These are phyloP conservation scores for Colletotrichum gigasporum DNA, from an alignment of 2,329 filamentous ascomycete genomes.

Conservation along the genomic window DNA sequence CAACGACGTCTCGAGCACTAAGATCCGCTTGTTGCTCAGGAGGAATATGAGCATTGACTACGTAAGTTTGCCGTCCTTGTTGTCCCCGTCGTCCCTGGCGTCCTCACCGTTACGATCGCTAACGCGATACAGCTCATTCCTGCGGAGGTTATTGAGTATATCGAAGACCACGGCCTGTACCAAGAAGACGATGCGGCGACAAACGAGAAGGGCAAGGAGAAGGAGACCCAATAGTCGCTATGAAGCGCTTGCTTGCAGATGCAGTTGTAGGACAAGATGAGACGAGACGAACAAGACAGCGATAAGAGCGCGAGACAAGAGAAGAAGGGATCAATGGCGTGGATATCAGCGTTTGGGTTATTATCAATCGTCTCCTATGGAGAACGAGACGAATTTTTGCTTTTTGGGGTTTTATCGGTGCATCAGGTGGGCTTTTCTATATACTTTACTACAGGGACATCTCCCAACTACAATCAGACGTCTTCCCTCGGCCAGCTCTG, in stretches of 20 bases:
- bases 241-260: background rate
- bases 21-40: slow-evolving; percentile 34
- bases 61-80: background rate
- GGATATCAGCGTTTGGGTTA: slow-evolving; percentile 29
- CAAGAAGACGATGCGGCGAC: slow-evolving; percentile 49
- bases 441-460: slow-evolving; percentile 15
- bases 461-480: slow-evolving; percentile 15
- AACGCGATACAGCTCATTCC: slow-evolving; percentile 84
- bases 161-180: slow-evolving; percentile 73
- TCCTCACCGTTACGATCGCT: slow-evolving; percentile 54
- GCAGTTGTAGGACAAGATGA: slow-evolving; percentile 2
- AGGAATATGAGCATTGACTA: slow-evolving; percentile 34
- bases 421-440: slow-evolving; percentile 13
- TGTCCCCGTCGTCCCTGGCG: background rate
- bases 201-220: slow-evolving; percentile 26
- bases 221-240: slow-evolving; percentile 18
- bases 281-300: background rate
- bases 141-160: slow-evolving; percentile 78
- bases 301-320: background rate
- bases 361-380: background rate
- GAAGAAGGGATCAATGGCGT: slow-evolving; percentile 8
- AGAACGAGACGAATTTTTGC: slow-evolving; percentile 8
- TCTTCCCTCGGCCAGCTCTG: background rate
- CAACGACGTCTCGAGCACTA: slow-evolving; percentile 71
- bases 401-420: slow-evolving; percentile 9